Evolutionary conservation across 179 eudicot species (phyloP), one percentile per base, ranked within the genome.

Genomic region (Silene noctiflora): DNA sequence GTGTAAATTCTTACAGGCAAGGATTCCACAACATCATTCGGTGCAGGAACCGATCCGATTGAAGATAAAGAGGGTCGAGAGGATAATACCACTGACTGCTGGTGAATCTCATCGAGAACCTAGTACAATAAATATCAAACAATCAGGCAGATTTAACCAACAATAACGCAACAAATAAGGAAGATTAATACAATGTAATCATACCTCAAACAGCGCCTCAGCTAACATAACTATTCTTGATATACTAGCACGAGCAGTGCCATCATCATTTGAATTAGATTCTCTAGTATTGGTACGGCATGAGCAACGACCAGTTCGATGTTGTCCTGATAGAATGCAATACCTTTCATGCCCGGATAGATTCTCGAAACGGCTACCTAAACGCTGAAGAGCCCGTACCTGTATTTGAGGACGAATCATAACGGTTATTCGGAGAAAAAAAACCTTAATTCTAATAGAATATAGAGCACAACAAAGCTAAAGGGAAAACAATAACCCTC

Each of bases 41-140:
- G 98, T 70, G 99, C 99, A 64, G 99, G 98, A 87, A 93, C 87
- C 61, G 99, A 95, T 80, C 97, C 98, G 75, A 91, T 85, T 2
- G 97, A 85, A 75, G 99, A 93, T 46, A 87, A 82, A 75, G 97
- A 88, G 80, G 98, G 93, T 74, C 84, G 92, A 66, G 97, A 88
- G 66, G 93, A 88, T 79, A 92, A 82, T 71, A 86, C 92, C 75
- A 89, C 95, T 70, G 99, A 91, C 84, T 95, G 99, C 95, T 93
- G 99, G 86, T 95, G 99, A 91, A 95, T 95, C 88, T 95, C 99
- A 90, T 95, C 99, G 85, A 95, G 89, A 84, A 95, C 99, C 99
- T 95, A 85, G 82, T 84, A 67, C 79, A 83, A 76, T 79, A 78
- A 21, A 75, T 73, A 72, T 66, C 77, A 78, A 72, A 84, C 72